A percentile compares a stretch with the other conserved stretches of the same genome.
These are phyloP conservation scores for Talaromyces rugulosus DNA, from an alignment of 2,329 filamentous ascomycete genomes.

Conservation along the genomic window DNA sequence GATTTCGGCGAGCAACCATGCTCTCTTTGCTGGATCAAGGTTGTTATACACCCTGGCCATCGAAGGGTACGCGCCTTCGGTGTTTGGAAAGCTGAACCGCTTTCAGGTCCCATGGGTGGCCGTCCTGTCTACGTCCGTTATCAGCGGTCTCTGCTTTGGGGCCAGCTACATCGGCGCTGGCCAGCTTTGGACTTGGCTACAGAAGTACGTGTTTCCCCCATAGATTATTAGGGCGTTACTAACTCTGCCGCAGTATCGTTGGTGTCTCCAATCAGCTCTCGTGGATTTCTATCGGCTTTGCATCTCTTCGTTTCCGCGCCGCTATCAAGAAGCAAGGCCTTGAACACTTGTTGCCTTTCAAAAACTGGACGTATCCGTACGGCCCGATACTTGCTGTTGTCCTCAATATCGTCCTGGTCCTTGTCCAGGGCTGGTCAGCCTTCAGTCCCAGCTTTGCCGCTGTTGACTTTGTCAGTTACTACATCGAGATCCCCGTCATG, in stretches of 20 bases:
- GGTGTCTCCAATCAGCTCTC: conserved; percentile 65
- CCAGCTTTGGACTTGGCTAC: conserved; percentile 62
- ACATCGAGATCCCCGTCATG: conserved; percentile 61
- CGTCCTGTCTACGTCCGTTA: conserved; percentile 51
- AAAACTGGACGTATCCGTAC: conserved; percentile 63
- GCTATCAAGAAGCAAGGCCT: conserved; percentile 56
- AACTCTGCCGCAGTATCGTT: conserved; percentile 46
- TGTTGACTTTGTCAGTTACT: conserved; percentile 61
- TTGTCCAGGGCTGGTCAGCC: conserved; percentile 58
- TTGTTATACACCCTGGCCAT: conserved; percentile 55
- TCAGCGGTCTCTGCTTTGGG: conserved; percentile 59
- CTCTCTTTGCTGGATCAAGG: conserved; percentile 54
- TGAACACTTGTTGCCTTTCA: conserved; percentile 59
- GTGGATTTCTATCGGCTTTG: conserved; percentile 60
- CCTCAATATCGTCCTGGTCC: conserved; percentile 57
- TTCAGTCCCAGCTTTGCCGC: conserved; percentile 57
- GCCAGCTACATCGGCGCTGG: conserved; percentile 63
- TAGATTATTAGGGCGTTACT: background rate
- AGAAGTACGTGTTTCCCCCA: conserved; percentile 46
- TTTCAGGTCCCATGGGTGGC: conserved; percentile 52
- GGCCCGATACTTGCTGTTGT: conserved; percentile 56
- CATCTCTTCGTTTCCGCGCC: conserved; percentile 61
- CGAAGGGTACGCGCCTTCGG: conserved; percentile 52
- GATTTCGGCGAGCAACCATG: conserved; percentile 57
- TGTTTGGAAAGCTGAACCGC: conserved; percentile 51